Evolutionary conservation across 2,329 filamentous ascomycete genomes (phyloP), one percentile per base, ranked within the genome.

Genomic region (Pseudofabraea citricarpa): DNA sequence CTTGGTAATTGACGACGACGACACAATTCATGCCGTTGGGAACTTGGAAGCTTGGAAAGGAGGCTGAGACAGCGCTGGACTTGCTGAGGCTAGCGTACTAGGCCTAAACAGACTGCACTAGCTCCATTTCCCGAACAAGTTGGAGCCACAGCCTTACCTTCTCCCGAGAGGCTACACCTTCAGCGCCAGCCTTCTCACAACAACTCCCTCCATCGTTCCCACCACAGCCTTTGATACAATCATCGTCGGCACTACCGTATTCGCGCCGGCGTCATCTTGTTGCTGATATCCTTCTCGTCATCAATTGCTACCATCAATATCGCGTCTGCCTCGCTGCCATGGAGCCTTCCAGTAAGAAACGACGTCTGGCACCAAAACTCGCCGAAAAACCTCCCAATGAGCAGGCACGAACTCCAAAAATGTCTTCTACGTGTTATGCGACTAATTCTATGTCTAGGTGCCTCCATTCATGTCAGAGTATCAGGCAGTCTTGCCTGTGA

Each of bases 271-370:
- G n/a, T 18, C 21, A 22, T 15, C n/a, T 13, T 8, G 19, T 18
- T 6, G n/a, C 19, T 5, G 12, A 18, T 22, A 21, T 13, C 10
- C 7, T 21, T 12, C 26, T 19, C 23, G 29, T 40, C 21, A 32
- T 31, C 20, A 21, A 20, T 36, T 36, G 29, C 27, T 15, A n/a
- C 10, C n/a, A 13, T 33, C 16, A 22, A 24, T 21, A 21, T 15
- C 35, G 35, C 31, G 42, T 54, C 40, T 43, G 50, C 48, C 48
- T 47, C 45, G 47, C 48, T 48, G 45, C 40, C 35, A 60, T 61
- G 57, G 59, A 63, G 50, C 61, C 57, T 50, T 56, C 54, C 22
- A 57, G 46, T 41, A 63, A 63, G 52, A 63, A 62, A 52, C 58
- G 61, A 40, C 55, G 58, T 50, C 58, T 63, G 39, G 61, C 61